Percentiles rank a stretch among this genome's conserved stretches.
Evolutionary conservation across 345 rosid species (phyloP).

Genomic region (Eucalyptus brandiana): DNA sequence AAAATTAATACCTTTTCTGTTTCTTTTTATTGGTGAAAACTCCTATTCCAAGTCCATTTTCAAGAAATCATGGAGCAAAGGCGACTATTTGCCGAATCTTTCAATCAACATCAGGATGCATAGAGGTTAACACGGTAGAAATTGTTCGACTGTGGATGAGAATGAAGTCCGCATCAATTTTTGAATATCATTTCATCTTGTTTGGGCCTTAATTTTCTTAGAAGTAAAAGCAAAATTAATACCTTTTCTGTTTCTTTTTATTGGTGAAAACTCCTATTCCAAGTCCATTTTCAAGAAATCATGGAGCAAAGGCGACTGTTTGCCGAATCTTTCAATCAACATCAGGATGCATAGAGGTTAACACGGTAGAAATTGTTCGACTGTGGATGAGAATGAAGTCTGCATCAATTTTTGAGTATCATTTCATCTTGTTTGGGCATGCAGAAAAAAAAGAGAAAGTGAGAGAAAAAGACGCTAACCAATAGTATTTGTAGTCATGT

Average conservation of each 20-base stretch:
- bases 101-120: background rate
- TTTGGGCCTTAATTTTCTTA: background rate
- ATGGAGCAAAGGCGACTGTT: background rate
- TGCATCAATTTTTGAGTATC: background rate
- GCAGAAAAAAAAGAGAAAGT: background rate
- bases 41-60: background rate
- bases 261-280: background rate
- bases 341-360: background rate
- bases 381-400: background rate
- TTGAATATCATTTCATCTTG: background rate
- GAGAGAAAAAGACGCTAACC: background rate
- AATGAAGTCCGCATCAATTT: background rate
- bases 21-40: background rate
- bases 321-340: background rate
- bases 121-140: background rate
- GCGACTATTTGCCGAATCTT: background rate
- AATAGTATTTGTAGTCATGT: background rate
- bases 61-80: background rate
- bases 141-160: background rate
- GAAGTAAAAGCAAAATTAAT: background rate
- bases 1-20: background rate
- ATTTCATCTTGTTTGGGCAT: background rate
- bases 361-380: background rate
- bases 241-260: background rate
- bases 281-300: background rate